These are phyloP conservation scores for Teunomyces stri DNA, from an alignment of 805 yeast genomes.

Conservation along the genomic window DNA sequence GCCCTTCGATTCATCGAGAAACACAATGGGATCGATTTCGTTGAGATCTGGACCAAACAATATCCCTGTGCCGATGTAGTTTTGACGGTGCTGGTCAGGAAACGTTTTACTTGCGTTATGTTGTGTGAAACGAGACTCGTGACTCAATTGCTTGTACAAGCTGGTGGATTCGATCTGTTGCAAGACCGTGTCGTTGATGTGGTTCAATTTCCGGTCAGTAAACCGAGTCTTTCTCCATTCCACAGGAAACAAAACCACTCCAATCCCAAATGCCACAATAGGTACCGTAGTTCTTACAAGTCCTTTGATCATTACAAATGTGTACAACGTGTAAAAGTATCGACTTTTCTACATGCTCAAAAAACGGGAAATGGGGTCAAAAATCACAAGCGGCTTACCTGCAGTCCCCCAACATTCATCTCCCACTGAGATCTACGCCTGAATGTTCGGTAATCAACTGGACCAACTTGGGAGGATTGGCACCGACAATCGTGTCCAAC, in stretches of 20 bases:
- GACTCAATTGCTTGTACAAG: constrained; percentile 17
- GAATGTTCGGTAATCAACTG: constrained; percentile 26
- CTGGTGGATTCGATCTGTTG: constrained; percentile 16
- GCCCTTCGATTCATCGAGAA: constrained; percentile 48
- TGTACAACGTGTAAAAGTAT: neutral
- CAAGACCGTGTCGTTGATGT: constrained; percentile 20
- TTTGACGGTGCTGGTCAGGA: constrained; percentile 13
- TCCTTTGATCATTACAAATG: constrained; percentile 23
- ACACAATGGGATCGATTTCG: constrained; percentile 74
- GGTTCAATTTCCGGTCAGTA: constrained; percentile 11
- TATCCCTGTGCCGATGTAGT: constrained; percentile 69
- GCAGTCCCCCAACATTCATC: neutral
- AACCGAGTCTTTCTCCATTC: constrained; percentile 20
- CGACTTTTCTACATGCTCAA: neutral
- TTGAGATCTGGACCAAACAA: constrained; percentile 65
- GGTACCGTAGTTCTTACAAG: constrained; percentile 27
- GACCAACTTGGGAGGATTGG: constrained; percentile 45
- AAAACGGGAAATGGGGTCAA: neutral
- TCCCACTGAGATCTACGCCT: neutral
- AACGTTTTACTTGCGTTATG: constrained; percentile 16
- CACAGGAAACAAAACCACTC: constrained; percentile 26
- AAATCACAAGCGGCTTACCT: neutral
- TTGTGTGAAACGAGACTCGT: constrained; percentile 11
- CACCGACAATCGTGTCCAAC: constrained; percentile 62
- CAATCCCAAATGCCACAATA: constrained; percentile 29